Evolutionary conservation across 163 green algal species (phyloP).

Genomic region (Trebouxiophyceae sp.): DNA sequence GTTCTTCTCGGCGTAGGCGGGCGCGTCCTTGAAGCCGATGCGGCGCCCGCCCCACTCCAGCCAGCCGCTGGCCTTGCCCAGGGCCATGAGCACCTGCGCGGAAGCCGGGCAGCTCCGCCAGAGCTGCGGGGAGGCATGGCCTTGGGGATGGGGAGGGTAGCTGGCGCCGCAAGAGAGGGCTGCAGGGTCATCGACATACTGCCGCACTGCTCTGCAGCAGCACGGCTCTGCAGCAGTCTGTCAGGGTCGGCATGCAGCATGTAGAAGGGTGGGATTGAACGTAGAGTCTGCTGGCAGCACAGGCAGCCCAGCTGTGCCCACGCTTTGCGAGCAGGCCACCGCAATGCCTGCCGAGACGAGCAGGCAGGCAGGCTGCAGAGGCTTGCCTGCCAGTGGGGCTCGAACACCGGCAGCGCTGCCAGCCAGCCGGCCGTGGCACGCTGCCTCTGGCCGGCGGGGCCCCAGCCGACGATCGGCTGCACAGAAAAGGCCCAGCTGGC

Average conservation of each 20-base stretch:
- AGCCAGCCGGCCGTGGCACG: slow-evolving; percentile 87
- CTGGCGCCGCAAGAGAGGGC: no score
- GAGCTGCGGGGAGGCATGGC: no score
- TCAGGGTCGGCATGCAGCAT: no score
- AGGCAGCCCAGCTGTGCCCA: background rate
- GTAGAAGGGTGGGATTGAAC: no score
- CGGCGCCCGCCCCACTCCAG: slow-evolving; percentile 76
- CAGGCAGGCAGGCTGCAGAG: no score
- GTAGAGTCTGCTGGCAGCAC: background rate
- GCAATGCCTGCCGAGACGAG: no score
- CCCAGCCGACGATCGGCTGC: slow-evolving; percentile 71
- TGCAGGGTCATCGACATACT: no score
- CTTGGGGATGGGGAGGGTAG: no score
- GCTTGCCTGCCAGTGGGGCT: slow-evolving; percentile 93
- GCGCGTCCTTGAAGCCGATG: slow-evolving; percentile 76
- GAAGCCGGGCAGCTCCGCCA: no score
- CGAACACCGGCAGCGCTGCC: slow-evolving; percentile 83
- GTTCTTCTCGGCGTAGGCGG: slow-evolving; percentile 96
- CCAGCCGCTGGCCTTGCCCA: slow-evolving; percentile 78
- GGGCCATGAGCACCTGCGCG: slow-evolving; percentile 84
- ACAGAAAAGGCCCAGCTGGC: slow-evolving; percentile 75
- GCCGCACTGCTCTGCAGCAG: no score
- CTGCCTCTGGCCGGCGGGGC: slow-evolving; percentile 41
- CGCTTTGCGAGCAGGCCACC: background rate
- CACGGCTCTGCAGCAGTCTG: no score